Evolutionary conservation across 2,329 filamentous ascomycete genomes (phyloP), one percentile per base, ranked within the genome.

Genomic region (Colletotrichum orchidophilum): DNA sequence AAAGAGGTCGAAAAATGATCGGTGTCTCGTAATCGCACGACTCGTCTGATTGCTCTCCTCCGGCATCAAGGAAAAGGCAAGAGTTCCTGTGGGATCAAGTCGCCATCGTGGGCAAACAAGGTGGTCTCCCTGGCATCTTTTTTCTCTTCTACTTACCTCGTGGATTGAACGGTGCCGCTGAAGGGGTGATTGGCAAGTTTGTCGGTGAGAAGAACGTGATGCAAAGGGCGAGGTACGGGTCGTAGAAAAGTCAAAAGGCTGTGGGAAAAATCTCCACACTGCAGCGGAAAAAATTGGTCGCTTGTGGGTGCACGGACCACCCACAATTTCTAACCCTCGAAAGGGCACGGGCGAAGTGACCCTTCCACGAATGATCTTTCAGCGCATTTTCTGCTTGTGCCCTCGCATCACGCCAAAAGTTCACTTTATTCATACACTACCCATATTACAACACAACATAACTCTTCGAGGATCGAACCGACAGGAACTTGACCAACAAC

Each of bases 391-490:
- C 39, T 60, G 70, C 46, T 57, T 66, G 39, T 60, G 31, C 31
- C 57, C 69, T 71, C 55, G 64, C 39, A 29, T 54, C 58, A 53
- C 74, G 76, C 71, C 72, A 75, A 72, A 75, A 71, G 75, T 62
- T 73, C 70, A 72, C 63, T 71, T 46, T 74, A 76, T 76, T 74
- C 72, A 77, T 75, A 79, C 76, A 76, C 75, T 78, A 81, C 78
- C 81, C 76, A 77, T 77, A 77, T 62, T 54, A 76, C 80, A 74
- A 78, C 71, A 83, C 77, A 77, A 76, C 80, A 75, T 78, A 70
- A 83, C 88, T 90, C 88, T 91, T 91, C 89, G 89, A 91, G 89
- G 89, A 91, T 90, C 88, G 87, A 85, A 82, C 87, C 87, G 88
- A 87, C 88, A 87, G 81, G 82, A 78, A 80, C 79, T 80, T 81